Conservation (phyloP, 1,284 basidiomycete species). For the Somion occarium region DNA sequence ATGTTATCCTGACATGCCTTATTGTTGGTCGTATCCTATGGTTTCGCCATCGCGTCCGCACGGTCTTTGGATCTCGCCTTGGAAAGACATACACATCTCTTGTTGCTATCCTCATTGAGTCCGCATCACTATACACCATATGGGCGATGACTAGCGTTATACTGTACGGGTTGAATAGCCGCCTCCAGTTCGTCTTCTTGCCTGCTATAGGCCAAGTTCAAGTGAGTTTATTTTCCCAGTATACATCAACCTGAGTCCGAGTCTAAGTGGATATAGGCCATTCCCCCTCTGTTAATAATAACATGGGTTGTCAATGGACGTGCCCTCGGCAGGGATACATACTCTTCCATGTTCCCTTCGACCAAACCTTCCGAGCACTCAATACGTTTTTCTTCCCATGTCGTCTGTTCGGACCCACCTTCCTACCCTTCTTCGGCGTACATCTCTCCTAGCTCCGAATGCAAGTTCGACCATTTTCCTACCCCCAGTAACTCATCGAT, state of each 20-base stretch:
- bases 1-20: conserved; percentile 24
- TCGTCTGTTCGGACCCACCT: too few relatives aligned
- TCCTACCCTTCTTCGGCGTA: too few relatives aligned
- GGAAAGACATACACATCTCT: conserved; percentile 18
- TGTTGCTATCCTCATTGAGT: conserved; percentile 24
- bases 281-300: conserved; percentile 29
- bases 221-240: conserved; percentile 17
- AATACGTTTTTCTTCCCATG: too few relatives aligned
- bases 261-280: conserved; percentile 19
- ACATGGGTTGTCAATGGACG: conserved; percentile 37
- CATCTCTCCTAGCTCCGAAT: too few relatives aligned
- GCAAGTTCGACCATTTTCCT: too few relatives aligned
- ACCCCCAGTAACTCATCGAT: too few relatives aligned
- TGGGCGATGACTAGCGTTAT: conserved; percentile 28
- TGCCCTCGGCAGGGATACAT: conserved; percentile 30
- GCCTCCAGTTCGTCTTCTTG: conserved; percentile 29
- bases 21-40: conserved; percentile 23
- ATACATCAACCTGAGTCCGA: background rate
- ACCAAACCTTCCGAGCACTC: background rate
- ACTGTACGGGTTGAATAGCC: conserved; percentile 23
- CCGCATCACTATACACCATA: conserved; percentile 25
- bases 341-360: background rate
- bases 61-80: background rate
- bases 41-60: conserved; percentile 7
- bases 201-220: conserved; percentile 34